Base-by-base conservation (phyloP, 805 yeast species). In the Pichia pseudocactophila region DNA sequence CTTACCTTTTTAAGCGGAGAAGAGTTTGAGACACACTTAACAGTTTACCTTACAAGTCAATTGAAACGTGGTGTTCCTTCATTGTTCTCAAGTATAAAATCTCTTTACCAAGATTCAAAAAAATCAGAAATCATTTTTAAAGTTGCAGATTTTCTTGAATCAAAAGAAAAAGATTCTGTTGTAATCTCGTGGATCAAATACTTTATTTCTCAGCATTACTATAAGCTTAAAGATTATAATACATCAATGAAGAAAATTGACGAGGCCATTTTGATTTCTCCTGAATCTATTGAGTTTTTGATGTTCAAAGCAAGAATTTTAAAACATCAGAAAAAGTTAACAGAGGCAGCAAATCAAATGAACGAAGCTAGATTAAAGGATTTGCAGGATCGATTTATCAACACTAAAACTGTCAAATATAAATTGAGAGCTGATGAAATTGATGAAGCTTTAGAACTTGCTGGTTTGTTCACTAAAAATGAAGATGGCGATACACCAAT, bases 371-470 rank as follows among this genome's bases (percentile, higher is more conserved):
- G 96, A 52, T 59, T 68, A 41, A 62, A 83, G 43, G 96, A 92
- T 58, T 70, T 83, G 44, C 96, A 87, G 60, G 99, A 92, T 62
- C 70, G 98, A 50, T 90, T 85, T 58, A 76, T 92, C 56, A 92
- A 92, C 61, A 76, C 95, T 42, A 88, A 87, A 56, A 71, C 96
- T 7, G 83, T 84, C 37, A 87, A 87, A 58, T 92, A 92, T 56
- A 76, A 74, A 40, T 61, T 90, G 47, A 73, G 97, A 54, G 87
- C 92, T 11, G 75, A 84, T 56, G 63, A 74, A 45, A 67, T 85
- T 18, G 83, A 82, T 25, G 75, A 79, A 47, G 97, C 96, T 2
- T 72, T 83, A 40, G 79, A 76, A 40, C 65, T 76, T 25, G 81
- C 85, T 15, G 78, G 90, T 2, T 62, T 86, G 44, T 92, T 92